A percentile compares a stretch with the other conserved stretches of the same genome.
Evolutionary conservation across 2,329 filamentous ascomycete species (phyloP).

Genomic region (Alternaria alternata): DNA sequence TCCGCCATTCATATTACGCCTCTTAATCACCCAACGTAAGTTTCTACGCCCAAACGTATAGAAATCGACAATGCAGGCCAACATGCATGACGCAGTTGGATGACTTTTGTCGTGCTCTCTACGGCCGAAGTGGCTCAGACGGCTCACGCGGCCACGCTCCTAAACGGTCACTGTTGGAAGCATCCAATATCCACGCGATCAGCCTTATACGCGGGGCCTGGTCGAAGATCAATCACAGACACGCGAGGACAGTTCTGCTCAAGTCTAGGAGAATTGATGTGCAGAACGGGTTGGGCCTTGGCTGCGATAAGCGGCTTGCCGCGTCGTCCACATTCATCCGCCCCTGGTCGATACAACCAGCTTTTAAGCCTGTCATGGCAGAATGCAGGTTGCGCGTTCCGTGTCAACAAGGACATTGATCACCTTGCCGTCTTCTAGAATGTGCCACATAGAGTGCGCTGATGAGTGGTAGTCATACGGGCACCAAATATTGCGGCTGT

Average conservation of each 20-base stretch:
- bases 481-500: constrained; percentile 20
- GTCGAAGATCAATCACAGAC: constrained; percentile 25
- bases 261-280: constrained; percentile 12
- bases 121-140: constrained; percentile 27
- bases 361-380: constrained; percentile 1
- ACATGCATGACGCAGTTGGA: constrained; percentile 21
- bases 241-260: constrained; percentile 7
- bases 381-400: constrained; percentile 5
- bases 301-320: constrained; percentile 19
- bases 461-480: constrained; percentile 22
- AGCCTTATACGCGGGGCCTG: constrained; percentile 24
- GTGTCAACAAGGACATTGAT: constrained; percentile 5
- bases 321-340: constrained; percentile 12
- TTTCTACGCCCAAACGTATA: constrained; percentile 1
- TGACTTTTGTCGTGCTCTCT: constrained; percentile 13
- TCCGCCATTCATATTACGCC: constrained; percentile 14
- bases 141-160: constrained; percentile 30
- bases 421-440: constrained; percentile 30
- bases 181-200: constrained; percentile 12
- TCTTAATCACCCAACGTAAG: not conserved
- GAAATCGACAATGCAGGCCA: constrained; percentile 10
- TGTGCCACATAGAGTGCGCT: constrained; percentile 36
- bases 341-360: constrained; percentile 12
- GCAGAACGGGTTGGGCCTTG: constrained; percentile 19
- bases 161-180: constrained; percentile 12